Evolutionary conservation across 1,284 basidiomycete species (phyloP).

Genomic region (Coniferiporia sulphurascens): DNA sequence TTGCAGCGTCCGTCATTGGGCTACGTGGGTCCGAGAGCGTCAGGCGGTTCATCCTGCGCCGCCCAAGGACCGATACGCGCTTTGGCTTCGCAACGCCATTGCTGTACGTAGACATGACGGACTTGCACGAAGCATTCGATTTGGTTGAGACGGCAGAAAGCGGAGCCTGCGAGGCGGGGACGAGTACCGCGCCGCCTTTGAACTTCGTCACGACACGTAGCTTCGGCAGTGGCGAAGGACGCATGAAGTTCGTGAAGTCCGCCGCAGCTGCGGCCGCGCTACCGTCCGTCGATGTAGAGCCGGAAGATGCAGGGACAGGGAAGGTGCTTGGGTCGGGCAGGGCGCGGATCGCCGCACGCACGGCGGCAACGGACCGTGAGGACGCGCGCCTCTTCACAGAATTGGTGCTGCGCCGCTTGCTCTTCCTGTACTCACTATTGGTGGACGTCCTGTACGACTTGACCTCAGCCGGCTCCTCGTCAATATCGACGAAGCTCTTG

Average conservation of each 20-base stretch:
- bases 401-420: conserved; percentile 5
- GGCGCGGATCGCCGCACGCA: conserved; percentile 6
- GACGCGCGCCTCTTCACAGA: background rate
- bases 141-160: conserved; percentile 13
- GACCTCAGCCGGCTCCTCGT: background rate
- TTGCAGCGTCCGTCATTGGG: conserved; percentile 14
- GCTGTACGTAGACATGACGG: background rate
- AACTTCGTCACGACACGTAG: conserved; percentile 16
- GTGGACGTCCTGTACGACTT: background rate
- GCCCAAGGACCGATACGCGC: background rate
- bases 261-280: background rate
- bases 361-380: background rate
- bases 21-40: conserved; percentile 15
- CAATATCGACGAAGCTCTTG: background rate
- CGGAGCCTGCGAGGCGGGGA: conserved; percentile 8
- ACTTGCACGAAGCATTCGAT: background rate
- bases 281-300: conserved; percentile 1
- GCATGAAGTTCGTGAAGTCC: conserved; percentile 5
- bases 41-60: conserved; percentile 15
- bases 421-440: conserved; percentile 1
- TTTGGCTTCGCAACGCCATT: background rate
- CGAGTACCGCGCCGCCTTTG: conserved; percentile 10
- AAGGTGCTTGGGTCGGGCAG: conserved; percentile 17
- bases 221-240: conserved; percentile 2
- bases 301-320: conserved; percentile 8